Conservation (phyloP, 352 stramenopile species). For the Phytophthora capsici region DNA sequence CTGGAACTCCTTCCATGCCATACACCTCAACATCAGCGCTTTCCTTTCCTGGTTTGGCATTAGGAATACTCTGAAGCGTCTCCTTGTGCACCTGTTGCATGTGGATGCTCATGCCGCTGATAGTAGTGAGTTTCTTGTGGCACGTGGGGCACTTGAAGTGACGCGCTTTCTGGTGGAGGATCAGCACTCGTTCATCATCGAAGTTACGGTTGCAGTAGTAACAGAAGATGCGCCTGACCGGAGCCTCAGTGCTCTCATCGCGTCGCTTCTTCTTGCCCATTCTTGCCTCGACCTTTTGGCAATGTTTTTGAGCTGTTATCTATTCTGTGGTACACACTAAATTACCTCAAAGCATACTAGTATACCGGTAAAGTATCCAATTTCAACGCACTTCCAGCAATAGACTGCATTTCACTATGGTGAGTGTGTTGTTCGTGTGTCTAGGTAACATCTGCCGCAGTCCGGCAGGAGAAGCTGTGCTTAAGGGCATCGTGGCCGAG, state of each 20-base stretch:
- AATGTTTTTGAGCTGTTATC: slow-evolving; percentile 20
- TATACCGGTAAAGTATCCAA: no score
- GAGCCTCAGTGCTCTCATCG: slow-evolving; percentile 54
- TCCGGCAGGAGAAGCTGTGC: slow-evolving; percentile 80
- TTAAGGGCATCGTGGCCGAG: slow-evolving; percentile 77
- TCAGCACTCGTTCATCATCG: slow-evolving; percentile 92
- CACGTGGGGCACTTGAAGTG: slow-evolving; percentile 93
- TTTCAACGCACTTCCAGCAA: slow-evolving; percentile 29
- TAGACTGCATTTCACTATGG: slow-evolving; percentile 39
- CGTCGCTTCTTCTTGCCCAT: slow-evolving; percentile 91
- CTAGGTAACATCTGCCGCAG: slow-evolving; percentile 92
- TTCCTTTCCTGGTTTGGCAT: slow-evolving; percentile 84
- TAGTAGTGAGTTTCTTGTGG: slow-evolving; percentile 92
- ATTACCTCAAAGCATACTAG: no score
- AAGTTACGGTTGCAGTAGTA: slow-evolving; percentile 95
- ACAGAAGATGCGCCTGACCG: slow-evolving; percentile 84
- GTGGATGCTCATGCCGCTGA: slow-evolving; percentile 90
- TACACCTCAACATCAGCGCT: slow-evolving; percentile 89
- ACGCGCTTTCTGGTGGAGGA: slow-evolving; percentile 93
- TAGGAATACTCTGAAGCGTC: slow-evolving; percentile 78
- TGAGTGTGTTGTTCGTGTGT: slow-evolving; percentile 89
- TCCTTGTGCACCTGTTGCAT: slow-evolving; percentile 91
- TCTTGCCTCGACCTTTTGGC: slow-evolving; percentile 14
- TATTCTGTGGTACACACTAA: slow-evolving; percentile 9
- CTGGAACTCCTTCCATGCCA: slow-evolving; percentile 88